phyloP scores from a whole-genome alignment of 768 basidiomycete genomes.

The Suillus decipiens region DNA sequence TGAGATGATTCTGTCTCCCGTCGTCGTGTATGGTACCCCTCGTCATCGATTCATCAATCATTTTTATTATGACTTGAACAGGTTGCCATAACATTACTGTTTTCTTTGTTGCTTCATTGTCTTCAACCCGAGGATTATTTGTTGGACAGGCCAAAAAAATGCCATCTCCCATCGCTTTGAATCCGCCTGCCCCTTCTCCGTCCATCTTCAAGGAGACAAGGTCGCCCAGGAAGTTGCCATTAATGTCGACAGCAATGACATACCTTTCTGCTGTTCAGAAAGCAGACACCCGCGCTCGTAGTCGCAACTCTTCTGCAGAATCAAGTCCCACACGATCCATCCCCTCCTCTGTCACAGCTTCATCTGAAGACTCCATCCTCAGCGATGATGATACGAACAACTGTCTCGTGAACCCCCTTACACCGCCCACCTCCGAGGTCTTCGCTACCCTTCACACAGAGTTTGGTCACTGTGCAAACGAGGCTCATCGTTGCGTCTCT shows the following conservation, averaged over 20 bases:
- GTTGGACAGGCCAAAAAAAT: conserved; percentile 23
- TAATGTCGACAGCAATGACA: conserved; percentile 53
- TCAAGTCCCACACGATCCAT: conserved; percentile 74
- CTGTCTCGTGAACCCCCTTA: conserved; percentile 58
- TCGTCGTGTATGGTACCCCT: neutral
- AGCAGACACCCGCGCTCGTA: conserved; percentile 69
- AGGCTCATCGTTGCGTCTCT: conserved; percentile 68
- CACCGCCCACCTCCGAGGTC: conserved; percentile 79
- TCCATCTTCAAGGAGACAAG: conserved; percentile 67
- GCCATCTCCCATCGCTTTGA: conserved; percentile 68
- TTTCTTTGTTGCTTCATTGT: conserved; percentile 9
- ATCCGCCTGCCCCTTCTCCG: conserved; percentile 46
- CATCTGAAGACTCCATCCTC: conserved; percentile 67
- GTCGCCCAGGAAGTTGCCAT: conserved; percentile 33
- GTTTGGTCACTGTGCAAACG: conserved; percentile 88
- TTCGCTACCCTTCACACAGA: conserved; percentile 84
- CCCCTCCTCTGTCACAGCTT: conserved; percentile 69
- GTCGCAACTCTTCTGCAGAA: conserved; percentile 45
- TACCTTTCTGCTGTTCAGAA: conserved; percentile 66
- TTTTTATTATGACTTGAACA: neutral
- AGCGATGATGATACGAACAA: conserved; percentile 57
- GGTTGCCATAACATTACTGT: neutral
- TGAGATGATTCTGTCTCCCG: neutral
- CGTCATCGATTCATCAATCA: neutral
- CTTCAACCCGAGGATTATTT: conserved; percentile 12